Base-by-base conservation (phyloP, 345 rosid genomes). In the Erucastrum elatum region DNA sequence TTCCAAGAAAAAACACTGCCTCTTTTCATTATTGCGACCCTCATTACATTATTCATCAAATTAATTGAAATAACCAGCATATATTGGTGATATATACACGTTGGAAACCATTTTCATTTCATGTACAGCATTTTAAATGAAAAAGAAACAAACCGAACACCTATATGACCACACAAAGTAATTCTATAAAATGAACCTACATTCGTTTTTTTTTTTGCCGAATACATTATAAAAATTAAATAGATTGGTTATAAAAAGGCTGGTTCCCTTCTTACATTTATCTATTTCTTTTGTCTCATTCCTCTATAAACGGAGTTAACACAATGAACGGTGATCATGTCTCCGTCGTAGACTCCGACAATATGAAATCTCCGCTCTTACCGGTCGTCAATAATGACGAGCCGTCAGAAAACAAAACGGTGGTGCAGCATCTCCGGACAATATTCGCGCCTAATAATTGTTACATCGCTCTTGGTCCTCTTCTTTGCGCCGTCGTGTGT, bases 401-500 rank as follows among this genome's bases (percentile, higher is more conserved):
- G 29, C 44, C 58, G n/a, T 21, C 51, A 46, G 85, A 70, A 13
- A 64, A 71, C 0, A 68, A 82, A 15, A 39, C 76, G 21, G 29
- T 73, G 64, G 74, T 56, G 0, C 77, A 74, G 7, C 74, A 58
- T n/a, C 29, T 85, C 37, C 74, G 51, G 2, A 72, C 86, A 71
- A 56, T 90, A 17, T 71, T 87, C 83, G 80, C 93, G 3, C 86
- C 84, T 0, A 81, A 66, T 70, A 87, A 72, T 49, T 82, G 87
- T 67, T 92, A 88, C 82, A 61, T 94, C 61, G 84, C 81, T 0
- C 83, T 92, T 0, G 98, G 97, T 1, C 98, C 97, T 25, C 82
- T 90, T 44, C 72, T 85, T 21, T 87, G 96, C 81, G 60, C 81
- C 44, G 46, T 79, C 10, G 74, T 85, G 30, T 90, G 93, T 72